Evolutionary conservation across 768 basidiomycete genomes (phyloP).

Genomic region (Russula griseocarnosa): DNA sequence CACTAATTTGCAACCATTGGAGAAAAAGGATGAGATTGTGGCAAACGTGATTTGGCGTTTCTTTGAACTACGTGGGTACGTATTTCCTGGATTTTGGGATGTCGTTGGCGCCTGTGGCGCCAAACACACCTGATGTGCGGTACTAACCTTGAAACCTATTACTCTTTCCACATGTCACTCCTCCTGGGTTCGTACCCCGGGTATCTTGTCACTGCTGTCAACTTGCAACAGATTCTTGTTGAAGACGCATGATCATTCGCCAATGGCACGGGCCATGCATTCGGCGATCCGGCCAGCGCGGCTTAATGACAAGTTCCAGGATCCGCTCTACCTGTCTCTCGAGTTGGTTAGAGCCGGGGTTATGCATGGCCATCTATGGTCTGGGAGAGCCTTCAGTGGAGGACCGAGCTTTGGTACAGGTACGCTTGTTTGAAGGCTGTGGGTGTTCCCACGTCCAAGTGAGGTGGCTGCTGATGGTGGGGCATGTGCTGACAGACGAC

Average conservation of each 20-base stretch:
- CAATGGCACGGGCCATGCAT: slow-evolving; percentile 89
- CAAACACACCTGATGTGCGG: slow-evolving; percentile 24
- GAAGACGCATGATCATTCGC: slow-evolving; percentile 83
- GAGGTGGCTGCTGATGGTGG: slow-evolving; percentile 22
- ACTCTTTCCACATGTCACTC: slow-evolving; percentile 11
- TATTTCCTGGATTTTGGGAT: slow-evolving; percentile 29
- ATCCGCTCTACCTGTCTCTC: slow-evolving; percentile 89
- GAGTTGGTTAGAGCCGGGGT: slow-evolving; percentile 96
- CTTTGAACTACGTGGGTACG: slow-evolving; percentile 91
- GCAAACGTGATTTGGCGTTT: slow-evolving; percentile 99
- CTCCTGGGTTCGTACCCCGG: slow-evolving; percentile 8
- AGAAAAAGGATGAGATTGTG: slow-evolving; percentile 98
- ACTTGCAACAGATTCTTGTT: slow-evolving; percentile 66
- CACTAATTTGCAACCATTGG: slow-evolving; percentile 49
- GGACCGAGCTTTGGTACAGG: slow-evolving; percentile 93
- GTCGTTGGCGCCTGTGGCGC: slow-evolving; percentile 27
- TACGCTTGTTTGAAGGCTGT: slow-evolving; percentile 38
- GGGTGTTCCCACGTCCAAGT: slow-evolving; percentile 30
- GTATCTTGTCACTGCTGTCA: slow-evolving; percentile 14
- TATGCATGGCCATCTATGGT: slow-evolving; percentile 92
- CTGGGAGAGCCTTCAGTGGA: slow-evolving; percentile 81
- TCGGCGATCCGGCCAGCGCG: slow-evolving; percentile 71
- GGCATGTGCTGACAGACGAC: slow-evolving; percentile 53
- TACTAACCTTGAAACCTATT: slow-evolving; percentile 17
- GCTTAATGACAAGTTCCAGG: slow-evolving; percentile 98